Percentiles rank a stretch among this genome's conserved stretches.
These are phyloP conservation scores for Pichia pseudocactophila DNA, from an alignment of 805 yeast species.

Conservation along the genomic window DNA sequence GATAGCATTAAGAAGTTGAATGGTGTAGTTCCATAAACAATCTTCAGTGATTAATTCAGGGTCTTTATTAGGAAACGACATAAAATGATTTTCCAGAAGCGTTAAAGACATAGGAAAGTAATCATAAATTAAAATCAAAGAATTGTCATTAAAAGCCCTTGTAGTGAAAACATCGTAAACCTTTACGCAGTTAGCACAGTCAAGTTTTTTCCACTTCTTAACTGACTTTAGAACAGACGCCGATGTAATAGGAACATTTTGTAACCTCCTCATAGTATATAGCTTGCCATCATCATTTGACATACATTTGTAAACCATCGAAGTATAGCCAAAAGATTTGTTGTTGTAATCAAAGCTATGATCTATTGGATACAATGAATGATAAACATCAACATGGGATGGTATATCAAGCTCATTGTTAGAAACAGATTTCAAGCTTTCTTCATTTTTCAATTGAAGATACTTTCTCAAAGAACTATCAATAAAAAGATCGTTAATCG, in stretches of 20 bases:
- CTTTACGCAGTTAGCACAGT: slow-evolving; percentile 51
- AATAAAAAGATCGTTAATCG: slow-evolving; percentile 60
- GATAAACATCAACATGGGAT: slow-evolving; percentile 71
- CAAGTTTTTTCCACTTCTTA: slow-evolving; percentile 56
- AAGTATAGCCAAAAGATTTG: slow-evolving; percentile 42
- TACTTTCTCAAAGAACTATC: slow-evolving; percentile 63
- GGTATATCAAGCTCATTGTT: slow-evolving; percentile 49
- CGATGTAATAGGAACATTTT: slow-evolving; percentile 43
- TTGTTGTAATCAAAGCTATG: slow-evolving; percentile 31
- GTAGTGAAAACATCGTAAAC: slow-evolving; percentile 80
- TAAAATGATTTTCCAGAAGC: slow-evolving; percentile 56
- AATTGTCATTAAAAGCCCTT: slow-evolving; percentile 72
- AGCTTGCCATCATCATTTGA: slow-evolving; percentile 71
- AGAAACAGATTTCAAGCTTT: slow-evolving; percentile 56
- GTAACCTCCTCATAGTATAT: slow-evolving; percentile 69
- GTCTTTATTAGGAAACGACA: slow-evolving; percentile 30
- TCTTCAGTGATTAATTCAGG: slow-evolving; percentile 53
- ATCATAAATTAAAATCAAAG: slow-evolving; percentile 74
- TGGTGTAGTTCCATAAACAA: slow-evolving; percentile 63
- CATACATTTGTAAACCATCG: slow-evolving; percentile 68
- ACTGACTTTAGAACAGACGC: slow-evolving; percentile 54
- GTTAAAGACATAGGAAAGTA: slow-evolving; percentile 73
- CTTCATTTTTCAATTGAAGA: slow-evolving; percentile 68
- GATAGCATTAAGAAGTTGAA: slow-evolving; percentile 67
- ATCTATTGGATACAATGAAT: slow-evolving; percentile 79